These are phyloP conservation scores for Penicillium psychrofluorescens DNA, from an alignment of 495 filamentous ascomycete species.

Conservation along the genomic window DNA sequence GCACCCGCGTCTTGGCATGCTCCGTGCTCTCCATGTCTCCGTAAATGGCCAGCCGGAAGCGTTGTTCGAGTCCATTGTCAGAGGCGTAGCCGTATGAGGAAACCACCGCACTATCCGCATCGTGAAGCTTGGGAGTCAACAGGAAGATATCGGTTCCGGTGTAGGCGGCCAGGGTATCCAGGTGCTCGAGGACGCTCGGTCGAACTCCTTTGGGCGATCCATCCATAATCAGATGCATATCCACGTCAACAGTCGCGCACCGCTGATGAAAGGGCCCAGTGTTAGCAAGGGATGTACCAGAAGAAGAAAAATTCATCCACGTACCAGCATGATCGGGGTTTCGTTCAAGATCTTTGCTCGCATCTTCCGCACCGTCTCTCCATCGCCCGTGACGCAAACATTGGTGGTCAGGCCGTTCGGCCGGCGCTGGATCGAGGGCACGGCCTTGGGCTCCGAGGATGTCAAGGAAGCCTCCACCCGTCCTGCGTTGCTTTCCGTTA, in stretches of 20 bases:
- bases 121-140: conserved; percentile 65
- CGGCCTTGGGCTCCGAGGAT: conserved; percentile 72
- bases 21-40: conserved; percentile 93
- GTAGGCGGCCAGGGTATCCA: conserved; percentile 73
- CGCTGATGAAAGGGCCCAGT: conserved; percentile 46
- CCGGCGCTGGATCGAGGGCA: conserved; percentile 55
- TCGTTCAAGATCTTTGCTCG: conserved; percentile 78
- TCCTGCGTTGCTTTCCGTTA: conserved; percentile 62
- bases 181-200: conserved; percentile 67
- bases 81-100: conserved; percentile 59
- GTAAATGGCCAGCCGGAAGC: conserved; percentile 86
- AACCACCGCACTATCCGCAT: conserved; percentile 43
- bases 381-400: conserved; percentile 78
- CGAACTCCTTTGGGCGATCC: conserved; percentile 55
- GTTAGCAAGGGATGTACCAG: conserved; percentile 17
- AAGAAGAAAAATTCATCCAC: conserved; percentile 29
- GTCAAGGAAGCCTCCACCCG: conserved; percentile 74
- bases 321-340: conserved; percentile 79
- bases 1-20: conserved; percentile 89
- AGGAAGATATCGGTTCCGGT: conserved; percentile 96
- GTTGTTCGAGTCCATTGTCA: conserved; percentile 64
- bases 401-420: conserved; percentile 77
- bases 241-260: conserved; percentile 86
- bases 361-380: conserved; percentile 76
- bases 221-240: conserved; percentile 80